Percentiles rank a stretch among this genome's conserved stretches.
Conservation (phyloP, 345 rosid species). For the Lepidium sativum region DNA sequence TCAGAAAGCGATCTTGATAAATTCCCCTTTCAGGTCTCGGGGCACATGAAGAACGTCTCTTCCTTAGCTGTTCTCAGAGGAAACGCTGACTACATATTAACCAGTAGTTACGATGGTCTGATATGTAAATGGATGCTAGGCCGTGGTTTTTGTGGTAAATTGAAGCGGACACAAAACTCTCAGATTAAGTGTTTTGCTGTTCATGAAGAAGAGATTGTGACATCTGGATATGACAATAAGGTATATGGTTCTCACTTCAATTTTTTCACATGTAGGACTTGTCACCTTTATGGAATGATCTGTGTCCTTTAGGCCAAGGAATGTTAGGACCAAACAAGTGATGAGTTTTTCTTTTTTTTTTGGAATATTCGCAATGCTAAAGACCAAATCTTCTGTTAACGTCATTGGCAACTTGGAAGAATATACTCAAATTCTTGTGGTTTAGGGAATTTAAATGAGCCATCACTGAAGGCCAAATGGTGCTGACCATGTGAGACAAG, state of each 20-base stretch:
- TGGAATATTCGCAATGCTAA: not conserved
- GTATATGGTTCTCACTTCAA: too few relatives aligned
- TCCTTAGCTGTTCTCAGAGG: constrained; percentile 61
- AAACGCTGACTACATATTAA: constrained; percentile 50
- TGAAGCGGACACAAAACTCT: constrained; percentile 64
- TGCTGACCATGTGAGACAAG: not conserved
- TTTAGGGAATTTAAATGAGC: not conserved
- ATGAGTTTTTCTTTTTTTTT: not conserved
- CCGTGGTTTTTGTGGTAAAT: constrained; percentile 66
- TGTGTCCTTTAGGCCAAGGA: not conserved
- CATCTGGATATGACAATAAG: constrained; percentile 90
- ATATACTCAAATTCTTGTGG: not conserved
- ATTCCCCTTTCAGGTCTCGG: constrained; percentile 58
- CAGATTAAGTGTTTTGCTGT: constrained; percentile 89
- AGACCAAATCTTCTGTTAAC: not conserved
- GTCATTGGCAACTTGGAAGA: not conserved
- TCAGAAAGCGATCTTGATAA: constrained; percentile 71
- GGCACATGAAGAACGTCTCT: constrained; percentile 82
- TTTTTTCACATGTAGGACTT: too few relatives aligned
- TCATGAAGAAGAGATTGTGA: constrained; percentile 67
- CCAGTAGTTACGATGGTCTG: constrained; percentile 87
- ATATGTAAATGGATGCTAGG: constrained; percentile 89
- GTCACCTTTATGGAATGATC: not conserved
- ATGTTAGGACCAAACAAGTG: not conserved
- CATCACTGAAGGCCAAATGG: not conserved